These are phyloP conservation scores for Hemerocallis citrina DNA, from an alignment of 106 monocot genomes.

Conservation along the genomic window DNA sequence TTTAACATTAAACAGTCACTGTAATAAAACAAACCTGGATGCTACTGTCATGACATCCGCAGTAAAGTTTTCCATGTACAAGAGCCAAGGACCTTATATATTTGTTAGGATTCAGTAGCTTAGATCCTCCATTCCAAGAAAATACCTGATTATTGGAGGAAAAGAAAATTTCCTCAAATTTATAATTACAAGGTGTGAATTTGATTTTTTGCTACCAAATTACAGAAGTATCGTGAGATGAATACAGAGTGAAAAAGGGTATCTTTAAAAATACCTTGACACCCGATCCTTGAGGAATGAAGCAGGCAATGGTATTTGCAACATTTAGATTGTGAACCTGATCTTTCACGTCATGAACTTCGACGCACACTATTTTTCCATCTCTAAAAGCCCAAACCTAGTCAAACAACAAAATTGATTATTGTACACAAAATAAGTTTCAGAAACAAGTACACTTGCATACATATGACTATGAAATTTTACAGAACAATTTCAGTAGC, in stretches of 20 bases:
- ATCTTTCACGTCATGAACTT: conserved; percentile 46
- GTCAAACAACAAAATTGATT: no score
- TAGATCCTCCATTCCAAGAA: conserved; percentile 42
- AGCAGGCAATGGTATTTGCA: conserved; percentile 39
- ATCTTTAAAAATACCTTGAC: conserved; percentile 30
- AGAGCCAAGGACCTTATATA: conserved; percentile 33
- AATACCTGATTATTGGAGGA: conserved; percentile 24
- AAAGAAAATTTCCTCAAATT: neutral
- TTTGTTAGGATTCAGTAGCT: conserved; percentile 39
- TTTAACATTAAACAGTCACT: neutral
- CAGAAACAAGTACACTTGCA: neutral
- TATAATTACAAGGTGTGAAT: no score
- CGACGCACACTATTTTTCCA: conserved; percentile 20
- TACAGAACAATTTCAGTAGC: neutral
- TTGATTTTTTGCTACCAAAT: neutral
- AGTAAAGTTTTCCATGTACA: conserved; percentile 47
- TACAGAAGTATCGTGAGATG: no score
- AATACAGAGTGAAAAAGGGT: no score
- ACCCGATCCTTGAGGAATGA: conserved; percentile 44
- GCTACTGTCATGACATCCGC: conserved; percentile 42
- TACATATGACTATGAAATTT: neutral
- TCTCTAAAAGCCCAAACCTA: conserved; percentile 42
- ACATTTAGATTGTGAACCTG: conserved; percentile 33
- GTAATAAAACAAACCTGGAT: conserved; percentile 30
- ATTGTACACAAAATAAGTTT: neutral